A percentile compares a stretch with the other conserved stretches of the same genome.
Evolutionary conservation across 352 stramenopile genomes (phyloP).

Genomic region (Saprolegnia parasitica): DNA sequence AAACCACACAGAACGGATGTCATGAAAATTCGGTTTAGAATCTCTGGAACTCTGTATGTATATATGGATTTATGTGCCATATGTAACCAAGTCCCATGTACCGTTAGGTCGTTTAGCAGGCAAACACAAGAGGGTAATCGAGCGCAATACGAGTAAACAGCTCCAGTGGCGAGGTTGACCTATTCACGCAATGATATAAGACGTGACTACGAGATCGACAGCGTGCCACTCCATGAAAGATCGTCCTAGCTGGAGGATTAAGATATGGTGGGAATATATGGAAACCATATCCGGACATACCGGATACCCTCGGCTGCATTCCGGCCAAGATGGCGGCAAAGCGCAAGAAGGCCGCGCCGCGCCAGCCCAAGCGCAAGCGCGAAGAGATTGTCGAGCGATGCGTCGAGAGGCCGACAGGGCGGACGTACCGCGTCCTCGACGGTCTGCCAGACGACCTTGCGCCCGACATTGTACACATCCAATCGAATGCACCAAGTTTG

Average conservation of each 20-base stretch:
- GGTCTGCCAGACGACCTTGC: not conserved
- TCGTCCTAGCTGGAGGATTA: no score
- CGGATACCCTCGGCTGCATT: not conserved
- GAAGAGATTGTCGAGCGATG: not conserved
- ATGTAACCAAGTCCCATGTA: no score
- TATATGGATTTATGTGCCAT: no score
- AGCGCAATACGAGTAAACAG: no score
- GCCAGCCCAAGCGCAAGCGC: not conserved
- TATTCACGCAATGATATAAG: no score
- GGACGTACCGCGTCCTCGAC: not conserved
- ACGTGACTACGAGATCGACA: no score
- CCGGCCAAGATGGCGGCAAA: not conserved
- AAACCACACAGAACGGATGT: not conserved
- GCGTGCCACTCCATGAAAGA: no score
- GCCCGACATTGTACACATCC: not conserved
- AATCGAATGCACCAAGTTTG: not conserved
- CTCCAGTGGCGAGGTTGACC: no score
- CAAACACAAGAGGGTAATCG: no score
- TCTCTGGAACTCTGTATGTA: no score
- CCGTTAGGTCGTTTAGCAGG: no score
- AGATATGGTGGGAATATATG: not conserved
- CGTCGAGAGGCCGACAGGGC: not conserved
- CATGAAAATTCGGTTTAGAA: not conserved
- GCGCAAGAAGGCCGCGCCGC: not conserved
- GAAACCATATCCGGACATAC: not conserved